A percentile compares a stretch with the other conserved stretches of the same genome.
These are phyloP conservation scores for Cymodocea nodosa DNA, from an alignment of 116 monocot genomes.

Conservation along the genomic window DNA sequence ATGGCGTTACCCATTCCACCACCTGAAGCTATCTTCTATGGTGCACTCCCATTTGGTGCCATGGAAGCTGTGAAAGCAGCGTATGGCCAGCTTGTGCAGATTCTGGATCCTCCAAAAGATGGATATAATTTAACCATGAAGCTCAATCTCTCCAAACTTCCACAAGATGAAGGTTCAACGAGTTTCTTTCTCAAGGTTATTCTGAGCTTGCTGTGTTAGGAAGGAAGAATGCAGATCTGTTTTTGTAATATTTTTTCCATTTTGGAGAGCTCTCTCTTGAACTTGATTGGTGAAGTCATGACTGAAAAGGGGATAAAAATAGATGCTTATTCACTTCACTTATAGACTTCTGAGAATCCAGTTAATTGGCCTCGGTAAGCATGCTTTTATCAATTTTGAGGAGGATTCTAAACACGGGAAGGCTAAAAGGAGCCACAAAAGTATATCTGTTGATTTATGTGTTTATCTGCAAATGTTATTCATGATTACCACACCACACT, in stretches of 20 bases:
- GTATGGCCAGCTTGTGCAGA: conserved; percentile 62
- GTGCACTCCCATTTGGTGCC: conserved; percentile 77
- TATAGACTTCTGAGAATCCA: no score
- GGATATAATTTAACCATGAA: conserved; percentile 97
- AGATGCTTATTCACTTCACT: no score
- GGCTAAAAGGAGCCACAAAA: no score
- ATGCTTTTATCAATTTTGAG: no score
- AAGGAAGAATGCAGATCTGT: background rate
- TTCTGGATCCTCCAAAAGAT: conserved; percentile 96
- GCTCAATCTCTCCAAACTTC: conserved; percentile 75
- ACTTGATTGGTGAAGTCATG: no score
- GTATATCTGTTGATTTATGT: no score
- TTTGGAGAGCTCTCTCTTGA: background rate
- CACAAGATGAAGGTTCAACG: conserved; percentile 87
- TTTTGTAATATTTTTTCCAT: background rate
- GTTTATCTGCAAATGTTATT: no score
- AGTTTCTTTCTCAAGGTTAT: conserved; percentile 83
- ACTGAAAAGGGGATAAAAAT: no score
- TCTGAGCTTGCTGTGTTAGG: conserved; percentile 38
- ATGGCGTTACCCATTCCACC: conserved; percentile 69
- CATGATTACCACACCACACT: no score
- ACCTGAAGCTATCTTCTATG: conserved; percentile 53
- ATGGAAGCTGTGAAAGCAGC: conserved; percentile 86
- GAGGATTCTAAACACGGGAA: no score
- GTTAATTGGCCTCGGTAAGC: no score